phyloP scores from a whole-genome alignment of 2,329 filamentous ascomycete genomes.

The Aureobasidium namibiae region DNA sequence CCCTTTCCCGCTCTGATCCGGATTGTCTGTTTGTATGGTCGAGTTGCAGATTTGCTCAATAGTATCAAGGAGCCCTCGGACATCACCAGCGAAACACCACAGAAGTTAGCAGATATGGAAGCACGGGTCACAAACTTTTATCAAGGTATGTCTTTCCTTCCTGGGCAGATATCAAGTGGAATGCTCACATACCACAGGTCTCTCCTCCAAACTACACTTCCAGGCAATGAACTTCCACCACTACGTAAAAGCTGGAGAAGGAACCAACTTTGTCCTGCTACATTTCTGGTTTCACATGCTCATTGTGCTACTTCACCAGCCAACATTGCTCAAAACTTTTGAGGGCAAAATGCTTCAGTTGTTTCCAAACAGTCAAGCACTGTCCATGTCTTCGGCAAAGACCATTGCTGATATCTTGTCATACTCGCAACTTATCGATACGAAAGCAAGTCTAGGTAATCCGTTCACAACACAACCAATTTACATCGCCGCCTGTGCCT shows the following conservation, averaged over 20 bases:
- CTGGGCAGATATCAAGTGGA: no score
- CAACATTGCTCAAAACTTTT: slow-evolving; percentile 72
- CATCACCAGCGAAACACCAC: slow-evolving; percentile 65
- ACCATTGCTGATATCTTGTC: slow-evolving; percentile 84
- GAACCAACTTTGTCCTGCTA: slow-evolving; percentile 76
- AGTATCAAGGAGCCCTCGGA: slow-evolving; percentile 67
- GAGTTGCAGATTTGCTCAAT: slow-evolving; percentile 77
- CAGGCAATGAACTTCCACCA: slow-evolving; percentile 80
- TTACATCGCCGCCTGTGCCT: slow-evolving; percentile 84
- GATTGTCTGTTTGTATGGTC: slow-evolving; percentile 78
- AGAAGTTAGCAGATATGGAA: slow-evolving; percentile 68
- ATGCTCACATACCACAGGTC: slow-evolving; percentile 25
- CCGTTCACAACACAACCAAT: slow-evolving; percentile 84
- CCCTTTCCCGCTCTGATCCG: slow-evolving; percentile 74
- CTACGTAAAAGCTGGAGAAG: slow-evolving; percentile 71
- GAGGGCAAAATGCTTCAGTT: slow-evolving; percentile 61
- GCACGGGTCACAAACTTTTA: slow-evolving; percentile 67
- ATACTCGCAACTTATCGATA: slow-evolving; percentile 77
- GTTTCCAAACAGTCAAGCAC: slow-evolving; percentile 69
- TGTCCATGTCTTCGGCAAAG: slow-evolving; percentile 82
- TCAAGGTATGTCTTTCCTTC: slow-evolving; percentile 39
- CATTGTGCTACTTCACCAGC: slow-evolving; percentile 77
- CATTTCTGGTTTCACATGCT: slow-evolving; percentile 87
- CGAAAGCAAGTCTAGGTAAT: slow-evolving; percentile 78
- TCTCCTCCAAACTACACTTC: slow-evolving; percentile 70